Base-by-base conservation (phyloP, 2,329 filamentous ascomycete genomes). In the Neonectria neomacrospora region DNA sequence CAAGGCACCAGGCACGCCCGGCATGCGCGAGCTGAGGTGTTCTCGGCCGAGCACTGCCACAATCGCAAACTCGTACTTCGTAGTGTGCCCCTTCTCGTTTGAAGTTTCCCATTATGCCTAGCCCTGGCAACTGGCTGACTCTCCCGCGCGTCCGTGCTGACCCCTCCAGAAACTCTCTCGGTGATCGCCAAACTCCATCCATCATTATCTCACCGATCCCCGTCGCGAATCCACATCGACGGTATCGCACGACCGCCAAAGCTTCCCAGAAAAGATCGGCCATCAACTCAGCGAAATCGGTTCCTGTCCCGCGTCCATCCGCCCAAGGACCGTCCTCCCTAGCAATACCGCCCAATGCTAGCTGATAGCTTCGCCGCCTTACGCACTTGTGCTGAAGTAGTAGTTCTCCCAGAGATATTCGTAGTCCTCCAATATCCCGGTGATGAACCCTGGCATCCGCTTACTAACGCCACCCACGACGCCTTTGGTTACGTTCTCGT, bases 341-440 rank as follows among this genome's bases (percentile, higher is more conserved):
- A 5, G 12, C 14, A 30, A 5, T 12, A 5, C 5, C 28, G n/a
- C 45, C 45, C 26, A 47, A 51, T 47, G 45, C 22, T 34, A 12
- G 20, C 41, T 14, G n/a, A 11, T 37, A 8, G 30, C 18, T 37
- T 37, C 23, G 9, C 20, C 55, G 20, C 30, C 45, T 67, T 61
- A 65, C 72, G 77, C 76, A 58, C 84, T 86, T 37, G 86, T 88
- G 77, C 86, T 88, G 79, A 98, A 99, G 80, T 98, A 96, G 79
- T 97, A 98, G 73, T 96, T 94, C 80, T 97, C 94, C 96, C 96
- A 99, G 32, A 99, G 83, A 77, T 96, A 98, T 79, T 97, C 93
- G 76, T 99, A 99, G 77, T 99, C 96, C 76, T 97, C 94, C 67
- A 98, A 80, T 48, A 99, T 91, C 61, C 92, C 93, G 9, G 90